Evolutionary conservation across 2,329 filamentous ascomycete genomes (phyloP).

Genomic region (Eutypella sp.): DNA sequence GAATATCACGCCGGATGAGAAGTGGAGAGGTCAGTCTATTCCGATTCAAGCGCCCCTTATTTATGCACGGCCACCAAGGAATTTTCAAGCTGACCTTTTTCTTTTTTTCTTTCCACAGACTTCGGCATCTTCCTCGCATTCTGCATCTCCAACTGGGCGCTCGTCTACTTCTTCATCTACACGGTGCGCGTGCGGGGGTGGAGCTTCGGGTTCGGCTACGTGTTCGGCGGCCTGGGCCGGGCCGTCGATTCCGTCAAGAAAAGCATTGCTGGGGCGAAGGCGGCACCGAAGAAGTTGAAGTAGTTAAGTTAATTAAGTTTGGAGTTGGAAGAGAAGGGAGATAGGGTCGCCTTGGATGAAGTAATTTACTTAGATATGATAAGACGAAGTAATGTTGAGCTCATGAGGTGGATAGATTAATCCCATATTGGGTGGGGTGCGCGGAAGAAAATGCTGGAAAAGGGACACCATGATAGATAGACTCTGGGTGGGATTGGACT

Average conservation of each 20-base stretch:
- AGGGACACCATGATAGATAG: too few relatives aligned
- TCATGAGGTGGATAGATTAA: too few relatives aligned
- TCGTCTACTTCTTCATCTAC: slow-evolving; percentile 76
- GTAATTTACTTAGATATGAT: too few relatives aligned
- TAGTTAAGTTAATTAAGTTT: not conserved
- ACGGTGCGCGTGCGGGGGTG: slow-evolving; percentile 65
- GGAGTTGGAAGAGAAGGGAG: too few relatives aligned
- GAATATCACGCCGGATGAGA: slow-evolving; percentile 48
- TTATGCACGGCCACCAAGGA: not conserved
- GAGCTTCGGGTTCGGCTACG: slow-evolving; percentile 60
- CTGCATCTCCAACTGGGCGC: slow-evolving; percentile 62
- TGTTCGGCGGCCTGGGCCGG: slow-evolving; percentile 39
- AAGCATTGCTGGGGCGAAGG: slow-evolving; percentile 10
- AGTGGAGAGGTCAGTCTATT: slow-evolving; percentile 53
- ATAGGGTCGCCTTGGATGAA: too few relatives aligned
- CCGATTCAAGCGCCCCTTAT: not conserved
- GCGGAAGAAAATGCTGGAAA: too few relatives aligned
- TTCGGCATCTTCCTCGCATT: slow-evolving; percentile 72
- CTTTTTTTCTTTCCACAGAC: slow-evolving; percentile 20
- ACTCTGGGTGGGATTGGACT: too few relatives aligned
- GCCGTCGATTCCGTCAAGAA: slow-evolving; percentile 26
- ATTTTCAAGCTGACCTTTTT: not conserved
- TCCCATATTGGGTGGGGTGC: too few relatives aligned
- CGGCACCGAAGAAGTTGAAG: not conserved
- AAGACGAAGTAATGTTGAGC: too few relatives aligned